phyloP scores from a whole-genome alignment of 768 basidiomycete species.

The Suillus placidus region DNA sequence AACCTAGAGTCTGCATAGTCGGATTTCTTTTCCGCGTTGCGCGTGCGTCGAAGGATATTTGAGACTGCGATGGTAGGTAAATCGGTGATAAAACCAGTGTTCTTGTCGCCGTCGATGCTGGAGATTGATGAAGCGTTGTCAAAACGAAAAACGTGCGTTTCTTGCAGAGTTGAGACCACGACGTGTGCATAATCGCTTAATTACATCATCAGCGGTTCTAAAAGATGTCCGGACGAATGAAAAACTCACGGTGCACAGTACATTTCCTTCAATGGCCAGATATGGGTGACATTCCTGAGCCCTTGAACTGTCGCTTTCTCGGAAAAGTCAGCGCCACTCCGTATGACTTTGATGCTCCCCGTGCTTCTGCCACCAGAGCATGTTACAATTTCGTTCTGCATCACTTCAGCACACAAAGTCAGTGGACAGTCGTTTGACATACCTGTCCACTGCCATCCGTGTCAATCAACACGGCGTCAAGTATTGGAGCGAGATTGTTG shows the following conservation, averaged over 20 bases:
- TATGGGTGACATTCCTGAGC: constrained; percentile 52
- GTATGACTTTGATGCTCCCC: constrained; percentile 75
- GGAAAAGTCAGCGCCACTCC: constrained; percentile 81
- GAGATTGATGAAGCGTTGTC: constrained; percentile 30
- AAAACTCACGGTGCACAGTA: constrained; percentile 53
- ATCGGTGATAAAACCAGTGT: constrained; percentile 51
- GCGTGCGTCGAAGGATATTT: constrained; percentile 47
- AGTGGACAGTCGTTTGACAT: constrained; percentile 17
- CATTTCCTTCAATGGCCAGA: constrained; percentile 62
- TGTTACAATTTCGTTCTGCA: constrained; percentile 78
- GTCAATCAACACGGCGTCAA: constrained; percentile 80
- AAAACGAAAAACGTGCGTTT: constrained; percentile 58
- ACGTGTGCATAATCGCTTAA: constrained; percentile 58
- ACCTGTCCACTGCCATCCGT: constrained; percentile 73
- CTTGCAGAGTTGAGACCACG: constrained; percentile 59
- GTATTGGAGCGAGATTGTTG: constrained; percentile 81
- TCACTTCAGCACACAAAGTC: neutral
- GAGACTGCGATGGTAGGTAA: constrained; percentile 65
- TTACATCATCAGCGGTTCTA: neutral
- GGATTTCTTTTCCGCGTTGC: constrained; percentile 20
- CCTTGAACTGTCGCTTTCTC: constrained; percentile 63
- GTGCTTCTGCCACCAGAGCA: constrained; percentile 81
- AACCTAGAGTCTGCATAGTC: constrained; percentile 50
- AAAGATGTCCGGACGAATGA: neutral
- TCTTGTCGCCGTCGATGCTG: constrained; percentile 38